These are phyloP conservation scores for Diutina rugosa DNA, from an alignment of 1,139 yeast species.

Conservation along the genomic window DNA sequence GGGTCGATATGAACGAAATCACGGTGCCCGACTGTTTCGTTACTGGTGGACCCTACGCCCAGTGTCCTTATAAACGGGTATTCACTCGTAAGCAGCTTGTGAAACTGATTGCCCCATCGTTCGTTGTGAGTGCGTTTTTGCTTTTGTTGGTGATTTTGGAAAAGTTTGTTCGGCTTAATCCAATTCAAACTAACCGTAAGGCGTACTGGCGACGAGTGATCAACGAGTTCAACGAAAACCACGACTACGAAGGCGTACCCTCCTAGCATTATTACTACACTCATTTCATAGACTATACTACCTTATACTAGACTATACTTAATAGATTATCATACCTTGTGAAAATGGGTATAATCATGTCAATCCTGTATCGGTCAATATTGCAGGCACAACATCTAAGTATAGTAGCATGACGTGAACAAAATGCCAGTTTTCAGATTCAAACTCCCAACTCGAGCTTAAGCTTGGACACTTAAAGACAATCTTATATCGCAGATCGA, in stretches of 20 bases:
- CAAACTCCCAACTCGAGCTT: too few species aligned
- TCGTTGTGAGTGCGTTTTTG: constrained; percentile 35
- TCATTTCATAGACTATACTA: background rate
- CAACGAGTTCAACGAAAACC: constrained; percentile 21
- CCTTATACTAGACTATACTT: too few species aligned
- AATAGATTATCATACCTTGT: too few species aligned
- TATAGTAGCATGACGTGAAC: too few species aligned
- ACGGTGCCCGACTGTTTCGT: constrained; percentile 74
- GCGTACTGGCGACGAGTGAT: constrained; percentile 26
- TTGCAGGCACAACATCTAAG: too few species aligned
- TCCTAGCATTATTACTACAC: constrained; percentile 9
- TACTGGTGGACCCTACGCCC: constrained; percentile 65
- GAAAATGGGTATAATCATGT: too few species aligned
- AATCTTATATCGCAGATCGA: too few species aligned
- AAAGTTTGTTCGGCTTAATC: constrained; percentile 19
- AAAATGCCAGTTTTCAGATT: too few species aligned
- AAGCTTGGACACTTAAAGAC: too few species aligned
- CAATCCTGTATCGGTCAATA: too few species aligned
- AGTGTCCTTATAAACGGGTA: constrained; percentile 62
- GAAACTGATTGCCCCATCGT: constrained; percentile 53
- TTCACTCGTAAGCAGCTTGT: constrained; percentile 46
- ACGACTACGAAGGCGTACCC: constrained; percentile 35
- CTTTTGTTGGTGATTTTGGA: constrained; percentile 12
- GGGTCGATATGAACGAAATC: constrained; percentile 81
- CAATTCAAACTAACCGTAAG: constrained; percentile 29